Evolutionary conservation across 2,329 filamentous ascomycete species (phyloP).

Genomic region (Pochonia chlamydosporia): DNA sequence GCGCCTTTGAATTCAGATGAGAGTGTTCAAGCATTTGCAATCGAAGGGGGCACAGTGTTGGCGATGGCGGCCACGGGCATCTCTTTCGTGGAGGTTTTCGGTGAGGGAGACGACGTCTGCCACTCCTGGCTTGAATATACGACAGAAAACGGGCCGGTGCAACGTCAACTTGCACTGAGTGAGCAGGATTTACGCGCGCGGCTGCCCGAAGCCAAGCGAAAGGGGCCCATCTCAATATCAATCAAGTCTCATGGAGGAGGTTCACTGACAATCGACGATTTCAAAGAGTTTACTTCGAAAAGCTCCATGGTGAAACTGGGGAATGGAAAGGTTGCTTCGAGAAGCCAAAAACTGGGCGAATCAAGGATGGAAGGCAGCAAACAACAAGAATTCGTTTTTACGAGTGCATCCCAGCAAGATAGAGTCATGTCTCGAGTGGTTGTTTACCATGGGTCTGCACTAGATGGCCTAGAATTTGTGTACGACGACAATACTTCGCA

Average conservation of each 20-base stretch:
- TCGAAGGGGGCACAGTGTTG: slow-evolving; percentile 70
- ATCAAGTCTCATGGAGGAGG: slow-evolving; percentile 74
- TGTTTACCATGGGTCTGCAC: slow-evolving; percentile 68
- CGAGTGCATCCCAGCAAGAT: slow-evolving; percentile 60
- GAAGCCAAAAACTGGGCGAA: slow-evolving; percentile 66
- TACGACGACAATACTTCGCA: slow-evolving; percentile 85
- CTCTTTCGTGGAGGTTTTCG: slow-evolving; percentile 77
- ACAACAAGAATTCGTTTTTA: slow-evolving; percentile 68
- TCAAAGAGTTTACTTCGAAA: slow-evolving; percentile 65
- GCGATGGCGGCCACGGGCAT: slow-evolving; percentile 77
- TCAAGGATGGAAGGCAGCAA: slow-evolving; percentile 66
- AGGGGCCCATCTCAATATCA: slow-evolving; percentile 62
- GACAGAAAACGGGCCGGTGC: slow-evolving; percentile 54
- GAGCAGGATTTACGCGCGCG: slow-evolving; percentile 69
- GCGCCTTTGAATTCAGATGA: slow-evolving; percentile 56
- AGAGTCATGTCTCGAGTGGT: slow-evolving; percentile 70
- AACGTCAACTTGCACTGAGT: slow-evolving; percentile 67
- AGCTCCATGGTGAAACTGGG: slow-evolving; percentile 68
- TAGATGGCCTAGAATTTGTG: slow-evolving; percentile 87
- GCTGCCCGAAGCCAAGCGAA: slow-evolving; percentile 67
- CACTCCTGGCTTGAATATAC: slow-evolving; percentile 76
- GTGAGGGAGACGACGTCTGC: slow-evolving; percentile 75
- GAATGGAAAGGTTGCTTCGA: slow-evolving; percentile 63
- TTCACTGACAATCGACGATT: slow-evolving; percentile 70
- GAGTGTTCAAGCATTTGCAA: slow-evolving; percentile 79